Base-by-base conservation (phyloP, 306 rosid species). In the Rosa multiflora region DNA sequence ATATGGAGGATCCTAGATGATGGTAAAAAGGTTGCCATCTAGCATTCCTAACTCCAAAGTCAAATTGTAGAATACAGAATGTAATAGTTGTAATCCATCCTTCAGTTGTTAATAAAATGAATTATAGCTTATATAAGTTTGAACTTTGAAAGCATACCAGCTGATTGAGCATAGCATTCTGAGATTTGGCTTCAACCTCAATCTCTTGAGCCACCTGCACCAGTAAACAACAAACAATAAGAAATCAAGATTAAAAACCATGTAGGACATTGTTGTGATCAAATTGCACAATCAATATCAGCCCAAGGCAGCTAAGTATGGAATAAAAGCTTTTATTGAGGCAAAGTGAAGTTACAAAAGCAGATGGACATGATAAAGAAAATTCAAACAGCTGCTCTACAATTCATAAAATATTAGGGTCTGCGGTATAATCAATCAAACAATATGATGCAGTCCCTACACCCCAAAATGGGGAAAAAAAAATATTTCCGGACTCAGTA, bases 191-290 rank as follows among this genome's bases (percentile, higher is more conserved):
- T 89, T 91, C 98, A 43, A 88, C 72, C 21, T 93, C 94, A 44
- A 95, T 95, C 70, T 89, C 97, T 79, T 91, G 88, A 56, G 99
- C 99, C 78, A 95, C 94, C 99, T 95, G 94, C 86, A 77, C 23
- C 79, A 81, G 44, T 51, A 74, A 6, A 49, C 29, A 56, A 67
- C 42, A 56, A 64, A 49, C 51, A 72, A 23, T 58, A 62, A 21
- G 70, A 75, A 13, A 80, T 81, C 51, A 67, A 29, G 40, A 64
- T 44, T 3, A 10, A 52, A 63, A 70, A 56, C 78, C 53, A 13
- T 23, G 18, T 53, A 35, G 35, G 23, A 1, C 32, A 49, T 62
- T 66, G 55, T 46, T 77, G 35, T 49, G 56, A 81, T 47, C 67
- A 59, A 66, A 37, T 23, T 23, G 40, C 8, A 0, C 6, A 26